These are phyloP conservation scores for Penicillium griseofulvum DNA, from an alignment of 2,329 filamentous ascomycete genomes.

Conservation along the genomic window DNA sequence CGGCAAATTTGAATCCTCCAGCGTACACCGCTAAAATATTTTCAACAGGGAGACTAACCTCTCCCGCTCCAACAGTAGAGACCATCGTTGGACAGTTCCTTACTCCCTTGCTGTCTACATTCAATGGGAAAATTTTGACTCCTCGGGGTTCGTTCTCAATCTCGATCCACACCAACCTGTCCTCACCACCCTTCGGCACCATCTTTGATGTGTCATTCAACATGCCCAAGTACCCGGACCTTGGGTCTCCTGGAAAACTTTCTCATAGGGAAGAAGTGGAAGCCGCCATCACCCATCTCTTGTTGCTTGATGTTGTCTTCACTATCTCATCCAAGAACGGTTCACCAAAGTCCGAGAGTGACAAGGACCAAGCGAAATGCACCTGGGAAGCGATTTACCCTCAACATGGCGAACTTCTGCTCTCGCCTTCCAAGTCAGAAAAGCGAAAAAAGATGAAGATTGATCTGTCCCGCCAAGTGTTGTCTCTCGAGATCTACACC, in stretches of 20 bases:
- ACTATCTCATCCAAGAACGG: slow-evolving; percentile 23
- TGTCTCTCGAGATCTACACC: slow-evolving; percentile 24
- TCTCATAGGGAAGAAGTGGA: slow-evolving; percentile 36
- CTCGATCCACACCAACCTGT: slow-evolving; percentile 36
- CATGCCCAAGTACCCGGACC: slow-evolving; percentile 30
- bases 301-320: slow-evolving; percentile 40
- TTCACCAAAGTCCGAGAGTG: background rate
- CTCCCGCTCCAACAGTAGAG: slow-evolving; percentile 34
- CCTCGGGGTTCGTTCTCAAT: slow-evolving; percentile 39
- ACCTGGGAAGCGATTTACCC: slow-evolving; percentile 34
- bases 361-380: background rate
- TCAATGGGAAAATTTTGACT: slow-evolving; percentile 37
- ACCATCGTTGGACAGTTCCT: slow-evolving; percentile 43
- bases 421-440: slow-evolving; percentile 15
- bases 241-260: slow-evolving; percentile 34
- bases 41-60: slow-evolving; percentile 19
- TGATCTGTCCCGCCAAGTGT: slow-evolving; percentile 25
- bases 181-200: slow-evolving; percentile 36
- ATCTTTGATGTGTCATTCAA: slow-evolving; percentile 39
- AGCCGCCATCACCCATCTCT: slow-evolving; percentile 34
- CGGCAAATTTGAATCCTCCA: slow-evolving; percentile 32
- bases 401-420: slow-evolving; percentile 36
- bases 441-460: slow-evolving; percentile 35
- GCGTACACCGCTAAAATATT: slow-evolving; percentile 28
- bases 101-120: slow-evolving; percentile 44